Evolutionary conservation across 2,329 filamentous ascomycete genomes (phyloP), one percentile per base, ranked within the genome.

Genomic region (Trichoderma sp.): DNA sequence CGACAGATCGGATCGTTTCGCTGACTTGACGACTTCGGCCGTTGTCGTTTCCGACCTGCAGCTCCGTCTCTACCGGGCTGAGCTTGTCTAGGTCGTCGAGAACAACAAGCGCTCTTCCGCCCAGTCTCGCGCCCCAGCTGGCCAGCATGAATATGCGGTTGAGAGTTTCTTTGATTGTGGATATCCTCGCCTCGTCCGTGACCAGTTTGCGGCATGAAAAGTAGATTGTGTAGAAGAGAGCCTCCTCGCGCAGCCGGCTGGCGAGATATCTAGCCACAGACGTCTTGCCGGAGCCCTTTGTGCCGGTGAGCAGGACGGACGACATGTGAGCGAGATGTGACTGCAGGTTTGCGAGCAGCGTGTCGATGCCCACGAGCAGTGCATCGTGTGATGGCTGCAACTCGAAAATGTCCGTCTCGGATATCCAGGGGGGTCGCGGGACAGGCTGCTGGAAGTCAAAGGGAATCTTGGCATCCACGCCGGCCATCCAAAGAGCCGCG

Each of bases 11-110:
- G 5, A 99, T 84, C 0, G 92, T 87, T 76, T 99, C 95, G 74
- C 93, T 97, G 65, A 97, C 87, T 71, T 98, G 93, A 41, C 93
- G 87, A 74, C 93, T 98, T 68, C 94, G 87, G 19, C 92, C 92
- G 72, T 99, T 98, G 70, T 98, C 93, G 66, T 93, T 93, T 67
- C 92, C 92, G 5, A 96, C 91, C 76, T 97, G 92, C 14, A 99
- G 83, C 75, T 99, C 95, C 0, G 93, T 97, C 77, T 99, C 96
- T 0, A 89, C 90, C 0, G 95, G 94, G 73, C 94, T 98, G 1
- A 99, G 82, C 72, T 92, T 92, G 77, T 99, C 95, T 7, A 99
- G 79, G 72, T 99, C 95, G 73, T 99, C 95, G 1, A 99, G 81
- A 56, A 99, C 87, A 21, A 99, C 91, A 3, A 98, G 75, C 0